Base-by-base conservation (phyloP, 1,284 basidiomycete genomes). In the Apiotrichum montevideense region DNA sequence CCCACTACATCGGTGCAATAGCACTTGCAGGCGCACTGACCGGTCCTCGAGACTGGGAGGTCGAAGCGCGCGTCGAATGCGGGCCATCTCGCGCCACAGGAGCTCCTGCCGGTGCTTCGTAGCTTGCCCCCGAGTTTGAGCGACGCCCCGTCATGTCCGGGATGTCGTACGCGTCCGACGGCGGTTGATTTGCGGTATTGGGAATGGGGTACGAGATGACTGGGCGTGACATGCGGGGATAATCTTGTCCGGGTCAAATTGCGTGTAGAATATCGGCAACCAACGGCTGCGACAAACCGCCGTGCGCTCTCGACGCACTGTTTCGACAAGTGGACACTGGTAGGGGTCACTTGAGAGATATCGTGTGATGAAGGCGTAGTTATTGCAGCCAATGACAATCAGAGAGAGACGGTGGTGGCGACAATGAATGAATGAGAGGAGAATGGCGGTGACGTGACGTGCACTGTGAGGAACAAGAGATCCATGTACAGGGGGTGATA, bases 191-290 rank as follows among this genome's bases (percentile, higher is more conserved):
- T 5, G 9, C n/a, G 32, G 1, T 21, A 2, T 29, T 13, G 7
- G 52, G 58, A 14, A 61, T 55, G n/a, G 62, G 62, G 43, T 63
- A 63, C 2, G 62, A 61, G 33, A 63, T 61, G 21, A 55, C 59
- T 13, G 59, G 62, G n/a, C 62, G 56, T 15, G 62, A 61, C 59
- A 61, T 61, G 15, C 29, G 29, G 46, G 29, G 9, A 5, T 35
- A 14, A 14, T 4, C 13, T 44, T n/a, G 8, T n/a, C 43, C 15
- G n/a, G 15, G 29, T 29, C 29, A 29, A 29, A 29, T 29, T 29
- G 29, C 29, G 29, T 29, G 29, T 29, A 29, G 29, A 29, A 29
- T 29, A 29, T 29, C 29, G 29, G 29, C 29, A 29, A 29, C 29
- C 29, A 29, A 29, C 29, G 29, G 29, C 29, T 29, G 3, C 29